Percentiles rank a stretch among this genome's conserved stretches.
These are phyloP conservation scores for Naegleria lovaniensis DNA, from an alignment of 208 protist species.

Conservation along the genomic window DNA sequence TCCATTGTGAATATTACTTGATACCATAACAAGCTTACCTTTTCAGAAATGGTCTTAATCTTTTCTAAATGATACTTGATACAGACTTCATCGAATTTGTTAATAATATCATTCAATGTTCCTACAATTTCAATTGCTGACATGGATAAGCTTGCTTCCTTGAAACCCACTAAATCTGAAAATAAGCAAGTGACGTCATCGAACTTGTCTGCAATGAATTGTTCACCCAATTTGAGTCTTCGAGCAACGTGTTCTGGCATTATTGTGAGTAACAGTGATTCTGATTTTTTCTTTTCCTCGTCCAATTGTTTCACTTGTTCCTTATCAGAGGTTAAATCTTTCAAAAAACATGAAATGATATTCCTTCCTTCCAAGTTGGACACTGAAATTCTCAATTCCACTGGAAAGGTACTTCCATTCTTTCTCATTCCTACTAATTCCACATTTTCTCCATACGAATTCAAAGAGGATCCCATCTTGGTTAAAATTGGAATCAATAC, in stretches of 20 bases:
- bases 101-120: background rate
- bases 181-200: slow-evolving; percentile 47
- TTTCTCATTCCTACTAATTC: background rate
- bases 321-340: background rate
- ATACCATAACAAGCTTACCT: too few relatives aligned
- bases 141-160: background rate
- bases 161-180: background rate
- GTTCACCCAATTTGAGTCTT: slow-evolving; percentile 48
- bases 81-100: background rate
- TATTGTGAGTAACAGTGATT: slow-evolving; percentile 52
- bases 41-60: background rate
- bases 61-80: background rate
- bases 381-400: background rate
- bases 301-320: background rate
- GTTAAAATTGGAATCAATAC: background rate
- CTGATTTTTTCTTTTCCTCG: slow-evolving; percentile 19
- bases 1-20: too few relatives aligned
- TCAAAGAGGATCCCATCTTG: background rate
- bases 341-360: background rate
- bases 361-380: background rate
- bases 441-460: background rate
- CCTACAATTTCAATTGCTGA: background rate
- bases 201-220: slow-evolving; percentile 50
- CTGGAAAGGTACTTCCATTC: background rate
- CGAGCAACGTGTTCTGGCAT: slow-evolving; percentile 47